phyloP scores from a whole-genome alignment of 176 grass and related monocot genomes.

The Themeda triandra region DNA sequence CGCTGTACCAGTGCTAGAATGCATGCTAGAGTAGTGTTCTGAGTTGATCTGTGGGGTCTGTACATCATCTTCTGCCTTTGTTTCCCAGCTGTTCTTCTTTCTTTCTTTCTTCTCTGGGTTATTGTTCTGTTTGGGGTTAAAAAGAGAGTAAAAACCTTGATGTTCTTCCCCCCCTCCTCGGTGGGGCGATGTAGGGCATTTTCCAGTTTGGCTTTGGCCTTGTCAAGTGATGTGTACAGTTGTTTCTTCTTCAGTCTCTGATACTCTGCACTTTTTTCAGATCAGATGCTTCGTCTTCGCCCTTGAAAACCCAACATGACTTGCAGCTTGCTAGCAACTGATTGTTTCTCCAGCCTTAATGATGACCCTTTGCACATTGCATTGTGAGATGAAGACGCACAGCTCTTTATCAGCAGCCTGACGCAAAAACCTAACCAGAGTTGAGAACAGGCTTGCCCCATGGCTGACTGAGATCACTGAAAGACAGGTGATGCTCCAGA shows the following conservation, averaged over 20 bases:
- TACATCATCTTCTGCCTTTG: slow-evolving; percentile 49
- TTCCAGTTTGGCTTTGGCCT: slow-evolving; percentile 15
- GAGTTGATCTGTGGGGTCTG: slow-evolving; percentile 32
- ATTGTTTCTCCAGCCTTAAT: neutral
- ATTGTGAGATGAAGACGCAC: neutral
- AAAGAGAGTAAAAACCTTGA: slow-evolving; percentile 18
- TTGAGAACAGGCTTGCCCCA: neutral
- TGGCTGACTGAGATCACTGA: no score
- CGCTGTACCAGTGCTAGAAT: slow-evolving; percentile 80
- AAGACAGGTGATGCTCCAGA: neutral
- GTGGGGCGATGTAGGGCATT: slow-evolving; percentile 65
- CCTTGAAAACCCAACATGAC: neutral
- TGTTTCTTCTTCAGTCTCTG: slow-evolving; percentile 2
- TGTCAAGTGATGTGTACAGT: slow-evolving; percentile 40
- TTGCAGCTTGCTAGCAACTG: neutral
- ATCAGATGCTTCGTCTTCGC: neutral
- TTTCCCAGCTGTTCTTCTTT: neutral
- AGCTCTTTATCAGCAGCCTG: neutral
- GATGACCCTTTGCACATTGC: neutral
- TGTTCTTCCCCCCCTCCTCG: slow-evolving; percentile 49
- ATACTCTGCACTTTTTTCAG: neutral
- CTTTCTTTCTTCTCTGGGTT: neutral
- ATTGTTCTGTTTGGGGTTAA: slow-evolving; percentile 13
- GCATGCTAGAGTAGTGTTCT: slow-evolving; percentile 15
- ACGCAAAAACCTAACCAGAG: slow-evolving; percentile 29